These are phyloP conservation scores for Colletotrichum echinochloae DNA, from an alignment of 2,329 filamentous ascomycete species.

Conservation along the genomic window DNA sequence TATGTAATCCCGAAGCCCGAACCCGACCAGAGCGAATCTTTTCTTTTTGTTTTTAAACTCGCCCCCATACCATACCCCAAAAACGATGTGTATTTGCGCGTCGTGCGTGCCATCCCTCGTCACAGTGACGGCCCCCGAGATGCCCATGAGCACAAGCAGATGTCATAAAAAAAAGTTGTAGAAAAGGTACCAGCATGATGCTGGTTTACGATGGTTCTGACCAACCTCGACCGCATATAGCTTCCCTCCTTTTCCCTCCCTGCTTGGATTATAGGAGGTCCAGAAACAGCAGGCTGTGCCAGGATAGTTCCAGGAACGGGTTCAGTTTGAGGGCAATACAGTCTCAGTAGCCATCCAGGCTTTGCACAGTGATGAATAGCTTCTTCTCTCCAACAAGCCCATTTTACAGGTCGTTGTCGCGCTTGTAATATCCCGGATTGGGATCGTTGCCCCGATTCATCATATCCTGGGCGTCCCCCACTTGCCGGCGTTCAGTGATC, in stretches of 20 bases:
- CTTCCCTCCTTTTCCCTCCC: background rate
- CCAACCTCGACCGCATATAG: background rate
- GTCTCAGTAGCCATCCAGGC: background rate
- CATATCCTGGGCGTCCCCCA: constrained; percentile 86
- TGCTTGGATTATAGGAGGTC: background rate
- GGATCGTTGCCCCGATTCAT: constrained; percentile 64
- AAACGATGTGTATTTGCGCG: background rate
- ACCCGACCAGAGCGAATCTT: constrained; percentile 29
- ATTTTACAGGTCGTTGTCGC: constrained; percentile 52
- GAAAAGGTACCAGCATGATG: constrained; percentile 2
- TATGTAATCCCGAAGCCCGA: constrained; percentile 19
- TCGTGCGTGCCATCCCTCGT: background rate
- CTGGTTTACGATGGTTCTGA: constrained; percentile 18
- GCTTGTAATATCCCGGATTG: constrained; percentile 43
- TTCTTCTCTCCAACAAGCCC: background rate
- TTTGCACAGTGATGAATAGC: constrained; percentile 14
- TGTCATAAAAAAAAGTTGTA: background rate
- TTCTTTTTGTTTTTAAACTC: constrained; percentile 26
- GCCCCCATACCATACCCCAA: constrained; percentile 29
- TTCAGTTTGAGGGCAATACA: background rate
- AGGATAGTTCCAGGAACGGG: background rate
- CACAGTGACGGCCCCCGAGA: background rate
- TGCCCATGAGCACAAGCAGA: background rate
- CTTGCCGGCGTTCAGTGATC: constrained; percentile 88
- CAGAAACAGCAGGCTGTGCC: background rate